These are phyloP conservation scores for Pseudopyrenochaeta lycopersici DNA, from an alignment of 2,329 filamentous ascomycete genomes.

Conservation along the genomic window DNA sequence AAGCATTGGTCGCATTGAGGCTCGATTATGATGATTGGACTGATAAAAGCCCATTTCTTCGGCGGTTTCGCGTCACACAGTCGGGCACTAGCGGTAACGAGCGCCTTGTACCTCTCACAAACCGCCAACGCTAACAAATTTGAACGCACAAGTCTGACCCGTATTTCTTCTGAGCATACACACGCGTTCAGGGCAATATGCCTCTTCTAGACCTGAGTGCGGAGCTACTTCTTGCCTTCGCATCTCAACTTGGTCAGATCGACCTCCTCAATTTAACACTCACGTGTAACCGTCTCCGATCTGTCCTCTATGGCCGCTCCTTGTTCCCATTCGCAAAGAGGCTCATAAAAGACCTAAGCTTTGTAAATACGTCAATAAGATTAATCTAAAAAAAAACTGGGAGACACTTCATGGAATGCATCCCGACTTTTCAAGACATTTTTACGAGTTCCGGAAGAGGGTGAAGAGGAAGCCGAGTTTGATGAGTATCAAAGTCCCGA, in stretches of 20 bases:
- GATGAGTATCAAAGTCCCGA: not conserved
- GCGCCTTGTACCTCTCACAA: no score
- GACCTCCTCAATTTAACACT: slow-evolving; percentile 24
- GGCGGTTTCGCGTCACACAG: no score
- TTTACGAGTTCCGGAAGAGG: not conserved
- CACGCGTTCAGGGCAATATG: not conserved
- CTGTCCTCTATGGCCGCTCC: not conserved
- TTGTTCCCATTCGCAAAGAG: slow-evolving; percentile 6
- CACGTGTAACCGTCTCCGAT: slow-evolving; percentile 14
- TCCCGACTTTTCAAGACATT: no score
- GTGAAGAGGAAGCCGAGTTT: not conserved
- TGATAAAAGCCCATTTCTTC: no score
- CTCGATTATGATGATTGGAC: no score
- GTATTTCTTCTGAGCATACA: not conserved
- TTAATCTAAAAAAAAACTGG: slow-evolving; percentile 5
- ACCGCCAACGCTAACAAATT: no score
- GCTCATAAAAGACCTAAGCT: slow-evolving; percentile 9
- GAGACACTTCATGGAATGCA: no score
- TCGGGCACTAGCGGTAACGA: no score
- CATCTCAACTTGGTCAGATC: slow-evolving; percentile 12
- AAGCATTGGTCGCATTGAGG: no score
- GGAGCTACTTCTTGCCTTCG: slow-evolving; percentile 21
- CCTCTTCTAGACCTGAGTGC: not conserved
- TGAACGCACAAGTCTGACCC: no score
- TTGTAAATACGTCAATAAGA: slow-evolving; percentile 5